Evolutionary conservation across 345 rosid species (phyloP).

Genomic region (Luvunga scandens): DNA sequence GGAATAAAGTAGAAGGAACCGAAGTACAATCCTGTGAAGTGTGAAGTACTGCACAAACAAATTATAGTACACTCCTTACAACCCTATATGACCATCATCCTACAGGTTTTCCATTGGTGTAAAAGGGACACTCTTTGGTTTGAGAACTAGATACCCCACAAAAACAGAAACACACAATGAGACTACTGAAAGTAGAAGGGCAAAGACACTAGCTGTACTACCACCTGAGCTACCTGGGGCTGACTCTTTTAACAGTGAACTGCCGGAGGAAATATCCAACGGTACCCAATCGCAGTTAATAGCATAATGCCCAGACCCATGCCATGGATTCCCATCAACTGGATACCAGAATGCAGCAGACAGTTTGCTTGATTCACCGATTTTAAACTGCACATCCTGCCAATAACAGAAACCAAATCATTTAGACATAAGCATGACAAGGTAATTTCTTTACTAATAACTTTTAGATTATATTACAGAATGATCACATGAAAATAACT

Average conservation of each 20-base stretch:
- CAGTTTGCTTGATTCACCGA: constrained; percentile 68
- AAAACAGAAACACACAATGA: constrained; percentile 63
- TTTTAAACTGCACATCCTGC: constrained; percentile 91
- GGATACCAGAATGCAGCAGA: constrained; percentile 97
- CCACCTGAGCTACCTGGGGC: constrained; percentile 38
- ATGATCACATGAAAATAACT: background rate
- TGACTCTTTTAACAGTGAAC: constrained; percentile 31
- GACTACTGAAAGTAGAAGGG: constrained; percentile 58
- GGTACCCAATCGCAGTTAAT: constrained; percentile 81
- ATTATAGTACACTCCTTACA: constrained; percentile 22
- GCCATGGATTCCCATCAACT: constrained; percentile 72
- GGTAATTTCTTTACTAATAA: constrained; percentile 24
- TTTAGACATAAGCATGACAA: background rate
- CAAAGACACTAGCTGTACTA: constrained; percentile 49
- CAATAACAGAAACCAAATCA: constrained; percentile 11
- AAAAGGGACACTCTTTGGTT: constrained; percentile 35
- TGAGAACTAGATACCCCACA: constrained; percentile 47
- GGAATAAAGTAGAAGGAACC: constrained; percentile 6
- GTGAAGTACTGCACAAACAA: constrained; percentile 17
- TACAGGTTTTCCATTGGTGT: constrained; percentile 46
- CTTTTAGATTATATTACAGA: background rate
- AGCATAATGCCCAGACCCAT: constrained; percentile 82
- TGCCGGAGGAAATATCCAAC: constrained; percentile 53
- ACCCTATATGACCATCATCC: constrained; percentile 13
- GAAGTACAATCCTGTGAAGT: constrained; percentile 29